Evolutionary conservation across 2,329 filamentous ascomycete species (phyloP).

Genomic region (Fusarium bactridioides): DNA sequence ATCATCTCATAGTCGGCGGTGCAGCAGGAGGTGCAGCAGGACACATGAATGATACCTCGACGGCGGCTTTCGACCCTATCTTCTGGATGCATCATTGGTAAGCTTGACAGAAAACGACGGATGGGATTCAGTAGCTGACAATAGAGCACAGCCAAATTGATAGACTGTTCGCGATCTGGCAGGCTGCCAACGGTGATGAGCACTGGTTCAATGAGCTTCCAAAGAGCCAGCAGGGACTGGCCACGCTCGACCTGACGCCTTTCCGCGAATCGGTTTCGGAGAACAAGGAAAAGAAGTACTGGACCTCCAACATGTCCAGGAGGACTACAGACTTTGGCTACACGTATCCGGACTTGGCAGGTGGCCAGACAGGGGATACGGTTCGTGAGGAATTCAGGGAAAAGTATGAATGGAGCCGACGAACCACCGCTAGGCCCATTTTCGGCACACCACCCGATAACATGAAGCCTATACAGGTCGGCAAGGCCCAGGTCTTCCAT

Average conservation of each 20-base stretch:
- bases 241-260: accelerated
- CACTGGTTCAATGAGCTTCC: not conserved
- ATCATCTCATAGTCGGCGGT: accelerated
- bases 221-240: accelerated
- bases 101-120: accelerated
- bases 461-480: not conserved
- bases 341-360: accelerated
- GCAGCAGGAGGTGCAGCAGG: not conserved
- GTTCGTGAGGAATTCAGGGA: not conserved
- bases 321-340: accelerated
- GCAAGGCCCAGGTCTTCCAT: not conserved
- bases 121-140: accelerated
- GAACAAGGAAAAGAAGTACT: not conserved
- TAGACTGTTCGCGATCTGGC: not conserved
- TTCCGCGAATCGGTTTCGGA: not conserved
- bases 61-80: not conserved
- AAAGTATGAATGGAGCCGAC: not conserved
- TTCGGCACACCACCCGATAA: accelerated
- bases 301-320: accelerated
- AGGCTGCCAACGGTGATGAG: not conserved
- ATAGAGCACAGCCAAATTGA: not conserved
- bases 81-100: not conserved
- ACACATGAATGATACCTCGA: not conserved
- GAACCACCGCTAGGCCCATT: accelerated
- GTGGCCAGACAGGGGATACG: accelerated